Conservation (phyloP, 78 protist genomes). For the Thecamonas trahens region DNA sequence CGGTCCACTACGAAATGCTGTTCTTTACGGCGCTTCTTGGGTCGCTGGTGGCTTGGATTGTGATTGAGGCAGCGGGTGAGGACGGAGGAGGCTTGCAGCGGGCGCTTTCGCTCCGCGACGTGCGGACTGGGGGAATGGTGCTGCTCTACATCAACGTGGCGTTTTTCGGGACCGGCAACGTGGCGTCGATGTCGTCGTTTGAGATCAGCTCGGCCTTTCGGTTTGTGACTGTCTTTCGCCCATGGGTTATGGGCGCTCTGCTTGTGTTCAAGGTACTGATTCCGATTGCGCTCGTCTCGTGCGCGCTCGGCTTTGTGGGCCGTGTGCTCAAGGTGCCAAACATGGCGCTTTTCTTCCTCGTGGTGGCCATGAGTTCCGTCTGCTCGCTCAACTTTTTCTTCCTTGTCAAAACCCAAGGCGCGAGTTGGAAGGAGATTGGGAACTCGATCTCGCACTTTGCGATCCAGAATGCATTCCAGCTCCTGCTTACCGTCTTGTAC, state of each 20-base stretch:
- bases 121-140: slow-evolving; percentile 8
- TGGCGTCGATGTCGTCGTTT: slow-evolving; percentile 74
- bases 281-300: slow-evolving; percentile 48
- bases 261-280: slow-evolving; percentile 52
- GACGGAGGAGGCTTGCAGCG: not conserved
- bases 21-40: slow-evolving; percentile 12
- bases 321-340: slow-evolving; percentile 20
- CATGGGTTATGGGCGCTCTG: slow-evolving; percentile 68
- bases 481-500: too few relatives aligned
- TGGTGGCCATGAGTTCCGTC: slow-evolving; percentile 54
- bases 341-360: slow-evolving; percentile 38
- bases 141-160: slow-evolving; percentile 50
- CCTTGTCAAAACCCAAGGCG: slow-evolving; percentile 17
- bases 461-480: too few relatives aligned
- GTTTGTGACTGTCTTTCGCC: slow-evolving; percentile 42
- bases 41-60: slow-evolving; percentile 34
- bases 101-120: too few relatives aligned
- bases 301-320: slow-evolving; percentile 31
- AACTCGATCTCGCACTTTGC: slow-evolving; percentile 64
- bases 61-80: slow-evolving; percentile 10
- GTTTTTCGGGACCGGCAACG: slow-evolving; percentile 87
- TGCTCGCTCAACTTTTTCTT: slow-evolving; percentile 81
- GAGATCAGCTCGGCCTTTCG: slow-evolving; percentile 56
- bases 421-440: slow-evolving; percentile 69
- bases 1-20: slow-evolving; percentile 28